Evolutionary conservation across 192 early-diverging fungal genomes (phyloP).

Genomic region (Backusella australiensis): DNA sequence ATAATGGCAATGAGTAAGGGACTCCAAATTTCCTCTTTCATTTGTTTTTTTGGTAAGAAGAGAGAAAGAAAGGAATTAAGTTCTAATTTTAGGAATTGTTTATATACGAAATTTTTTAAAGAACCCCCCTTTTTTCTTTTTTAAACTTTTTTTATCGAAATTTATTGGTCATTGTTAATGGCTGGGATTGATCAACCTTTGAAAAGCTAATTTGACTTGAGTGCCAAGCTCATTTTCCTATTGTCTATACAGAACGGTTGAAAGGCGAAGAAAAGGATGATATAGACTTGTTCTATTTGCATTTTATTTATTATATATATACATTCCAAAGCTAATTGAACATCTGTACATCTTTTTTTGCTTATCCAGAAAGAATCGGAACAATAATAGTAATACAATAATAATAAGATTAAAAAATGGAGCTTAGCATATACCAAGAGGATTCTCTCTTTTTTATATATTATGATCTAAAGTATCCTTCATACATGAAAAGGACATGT

Average conservation of each 20-base stretch:
- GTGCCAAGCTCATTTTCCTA: background rate
- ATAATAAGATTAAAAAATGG: background rate
- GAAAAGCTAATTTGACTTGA: too few species aligned
- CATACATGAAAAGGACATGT: too few species aligned
- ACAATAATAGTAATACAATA: background rate
- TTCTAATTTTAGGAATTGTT: background rate
- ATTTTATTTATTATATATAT: background rate
- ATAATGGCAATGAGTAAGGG: constrained; percentile 51
- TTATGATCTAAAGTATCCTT: too few species aligned
- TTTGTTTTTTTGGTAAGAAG: background rate
- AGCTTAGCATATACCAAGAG: background rate
- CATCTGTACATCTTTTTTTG: background rate
- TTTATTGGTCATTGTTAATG: background rate
- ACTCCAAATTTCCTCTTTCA: constrained; percentile 42
- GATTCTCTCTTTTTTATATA: too few species aligned
- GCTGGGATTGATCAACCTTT: background rate
- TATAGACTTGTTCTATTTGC: too few species aligned
- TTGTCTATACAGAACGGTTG: background rate
- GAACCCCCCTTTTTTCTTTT: background rate
- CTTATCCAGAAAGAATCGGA: background rate
- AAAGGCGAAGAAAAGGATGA: too few species aligned
- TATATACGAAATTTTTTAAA: background rate
- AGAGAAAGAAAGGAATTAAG: background rate
- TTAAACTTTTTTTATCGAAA: background rate
- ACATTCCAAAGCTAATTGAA: background rate